Percentiles rank a stretch among this genome's conserved stretches.
Conservation (phyloP, 352 stramenopile genomes). For the Aphanomyces euteiches region DNA sequence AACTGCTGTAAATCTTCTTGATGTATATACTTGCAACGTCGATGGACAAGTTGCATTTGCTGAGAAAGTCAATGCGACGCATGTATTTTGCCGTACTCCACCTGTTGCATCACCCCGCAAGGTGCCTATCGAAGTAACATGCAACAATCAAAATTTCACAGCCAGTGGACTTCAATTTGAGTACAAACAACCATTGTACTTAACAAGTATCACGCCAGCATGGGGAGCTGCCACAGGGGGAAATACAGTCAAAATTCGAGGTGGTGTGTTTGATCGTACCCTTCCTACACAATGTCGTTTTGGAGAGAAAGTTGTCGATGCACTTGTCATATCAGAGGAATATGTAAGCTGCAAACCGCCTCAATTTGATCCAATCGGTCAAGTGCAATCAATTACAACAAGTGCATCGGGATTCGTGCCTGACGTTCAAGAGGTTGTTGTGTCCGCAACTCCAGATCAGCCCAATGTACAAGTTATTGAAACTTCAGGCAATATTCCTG, state of each 20-base stretch:
- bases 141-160: slow-evolving; percentile 55
- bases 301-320: slow-evolving; percentile 69
- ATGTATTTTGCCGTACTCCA: slow-evolving; percentile 58
- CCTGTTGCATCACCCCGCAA: slow-evolving; percentile 31
- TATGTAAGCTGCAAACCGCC: slow-evolving; percentile 66
- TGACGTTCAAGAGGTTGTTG: slow-evolving; percentile 50
- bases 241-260: slow-evolving; percentile 48
- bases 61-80: slow-evolving; percentile 50
- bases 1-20: slow-evolving; percentile 33
- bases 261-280: slow-evolving; percentile 54
- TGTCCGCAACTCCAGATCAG: slow-evolving; percentile 40
- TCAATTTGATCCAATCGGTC: slow-evolving; percentile 57
- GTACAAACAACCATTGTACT: slow-evolving; percentile 49
- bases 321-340: slow-evolving; percentile 52
- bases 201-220: slow-evolving; percentile 53
- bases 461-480: slow-evolving; percentile 47
- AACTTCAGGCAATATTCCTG: slow-evolving; percentile 30
- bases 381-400: slow-evolving; percentile 77
- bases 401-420: slow-evolving; percentile 44
- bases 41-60: slow-evolving; percentile 40
- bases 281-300: slow-evolving; percentile 78
- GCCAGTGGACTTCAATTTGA: slow-evolving; percentile 49
- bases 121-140: slow-evolving; percentile 49
- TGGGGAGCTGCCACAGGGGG: slow-evolving; percentile 65
- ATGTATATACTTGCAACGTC: slow-evolving; percentile 53